Percentiles rank a stretch among this genome's conserved stretches.
These are phyloP conservation scores for Isatis tinctoria DNA, from an alignment of 345 rosid species.

Conservation along the genomic window DNA sequence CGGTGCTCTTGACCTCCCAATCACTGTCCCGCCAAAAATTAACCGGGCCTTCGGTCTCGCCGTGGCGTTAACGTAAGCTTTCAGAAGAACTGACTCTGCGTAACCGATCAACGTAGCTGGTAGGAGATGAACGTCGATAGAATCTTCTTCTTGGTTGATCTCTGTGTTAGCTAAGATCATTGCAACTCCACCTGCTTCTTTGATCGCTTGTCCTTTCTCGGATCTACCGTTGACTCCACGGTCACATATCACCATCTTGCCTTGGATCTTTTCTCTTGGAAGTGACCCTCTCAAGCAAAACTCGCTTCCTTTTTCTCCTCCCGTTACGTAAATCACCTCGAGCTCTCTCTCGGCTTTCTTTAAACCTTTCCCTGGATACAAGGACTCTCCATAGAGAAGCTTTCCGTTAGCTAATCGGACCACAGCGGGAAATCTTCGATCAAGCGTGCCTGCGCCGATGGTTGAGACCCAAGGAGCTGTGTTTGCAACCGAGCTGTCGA, in stretches of 20 bases:
- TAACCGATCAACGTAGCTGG: constrained; percentile 73
- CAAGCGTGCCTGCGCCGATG: constrained; percentile 84
- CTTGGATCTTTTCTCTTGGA: constrained; percentile 52
- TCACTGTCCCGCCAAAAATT: constrained; percentile 60
- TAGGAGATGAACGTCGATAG: constrained; percentile 78
- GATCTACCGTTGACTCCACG: constrained; percentile 86
- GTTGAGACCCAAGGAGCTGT: constrained; percentile 93
- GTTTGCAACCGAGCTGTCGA: constrained; percentile 72
- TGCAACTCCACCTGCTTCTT: constrained; percentile 91
- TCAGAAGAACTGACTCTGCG: constrained; percentile 50
- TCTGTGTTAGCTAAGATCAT: constrained; percentile 81
- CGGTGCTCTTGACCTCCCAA: constrained; percentile 70
- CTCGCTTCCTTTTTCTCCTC: constrained; percentile 59
- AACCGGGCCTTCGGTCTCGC: constrained; percentile 57
- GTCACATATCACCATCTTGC: constrained; percentile 87
- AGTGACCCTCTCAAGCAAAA: constrained; percentile 79
- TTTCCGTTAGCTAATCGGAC: constrained; percentile 54
- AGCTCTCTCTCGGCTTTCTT: constrained; percentile 42
- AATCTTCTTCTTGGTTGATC: constrained; percentile 76
- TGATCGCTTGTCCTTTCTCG: constrained; percentile 76
- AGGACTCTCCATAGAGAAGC: constrained; percentile 70
- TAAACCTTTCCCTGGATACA: constrained; percentile 57
- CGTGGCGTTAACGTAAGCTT: constrained; percentile 69
- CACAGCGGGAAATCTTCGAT: constrained; percentile 75
- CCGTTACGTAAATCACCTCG: constrained; percentile 60